Conservation (phyloP, 768 basidiomycete genomes). For the Pulveroboletus sp. region DNA sequence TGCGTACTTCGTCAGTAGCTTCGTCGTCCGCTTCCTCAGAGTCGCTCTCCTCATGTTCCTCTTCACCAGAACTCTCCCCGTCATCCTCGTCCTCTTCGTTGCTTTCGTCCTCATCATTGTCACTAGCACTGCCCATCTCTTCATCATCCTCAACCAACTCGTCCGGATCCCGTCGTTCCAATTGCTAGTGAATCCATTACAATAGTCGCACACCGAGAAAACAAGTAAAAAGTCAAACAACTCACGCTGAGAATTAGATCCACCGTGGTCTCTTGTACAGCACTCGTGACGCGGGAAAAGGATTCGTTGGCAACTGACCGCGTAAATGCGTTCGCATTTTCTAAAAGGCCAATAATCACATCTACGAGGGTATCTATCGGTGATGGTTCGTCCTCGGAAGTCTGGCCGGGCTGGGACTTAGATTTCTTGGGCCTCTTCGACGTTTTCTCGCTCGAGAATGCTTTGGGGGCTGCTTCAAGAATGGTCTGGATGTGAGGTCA, state of each 20-base stretch:
- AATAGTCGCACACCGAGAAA: background rate
- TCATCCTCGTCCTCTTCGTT: conserved; percentile 37
- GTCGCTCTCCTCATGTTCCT: conserved; percentile 33
- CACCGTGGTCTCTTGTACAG: conserved; percentile 66
- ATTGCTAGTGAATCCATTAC: conserved; percentile 57
- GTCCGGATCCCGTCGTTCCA: conserved; percentile 66
- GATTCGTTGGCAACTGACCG: conserved; percentile 77
- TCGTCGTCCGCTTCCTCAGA: conserved; percentile 52
- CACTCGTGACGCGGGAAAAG: conserved; percentile 69
- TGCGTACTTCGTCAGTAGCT: conserved; percentile 49
- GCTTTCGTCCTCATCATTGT: conserved; percentile 34
- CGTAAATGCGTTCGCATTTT: conserved; percentile 77
- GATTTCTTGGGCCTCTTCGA: conserved; percentile 42
- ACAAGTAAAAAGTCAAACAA: conserved; percentile 6
- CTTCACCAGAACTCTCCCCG: conserved; percentile 33
- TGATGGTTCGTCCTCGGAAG: conserved; percentile 37
- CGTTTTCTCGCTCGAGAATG: conserved; percentile 43
- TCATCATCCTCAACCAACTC: conserved; percentile 45
- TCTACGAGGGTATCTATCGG: conserved; percentile 87
- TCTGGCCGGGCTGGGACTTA: conserved; percentile 6
- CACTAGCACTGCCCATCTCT: conserved; percentile 28
- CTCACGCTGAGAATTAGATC: conserved; percentile 81
- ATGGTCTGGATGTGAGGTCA: conserved; percentile 45
- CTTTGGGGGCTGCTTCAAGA: conserved; percentile 53
- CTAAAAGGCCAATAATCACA: conserved; percentile 85